Conservation (phyloP, 176 grass and related monocot species). For the Echinochloa phyllopogon region DNA sequence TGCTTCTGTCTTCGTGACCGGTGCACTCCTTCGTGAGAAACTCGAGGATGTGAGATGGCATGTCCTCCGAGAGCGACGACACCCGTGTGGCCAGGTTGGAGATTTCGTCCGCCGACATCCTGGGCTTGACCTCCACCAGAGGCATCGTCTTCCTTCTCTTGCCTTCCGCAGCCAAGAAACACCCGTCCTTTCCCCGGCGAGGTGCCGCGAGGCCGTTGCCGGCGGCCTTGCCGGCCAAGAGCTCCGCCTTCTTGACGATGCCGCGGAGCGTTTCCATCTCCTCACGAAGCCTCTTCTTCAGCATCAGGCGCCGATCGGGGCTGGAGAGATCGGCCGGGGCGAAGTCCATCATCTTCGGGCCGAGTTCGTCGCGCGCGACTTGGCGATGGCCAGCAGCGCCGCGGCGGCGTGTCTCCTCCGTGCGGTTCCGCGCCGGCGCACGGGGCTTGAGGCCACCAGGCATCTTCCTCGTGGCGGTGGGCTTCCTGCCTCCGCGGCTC, state of each 20-base stretch:
- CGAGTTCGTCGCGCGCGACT: not conserved
- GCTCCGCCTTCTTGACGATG: conserved; percentile 6
- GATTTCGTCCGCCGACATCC: not conserved
- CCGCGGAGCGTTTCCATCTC: conserved; percentile 19
- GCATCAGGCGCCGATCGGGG: not conserved
- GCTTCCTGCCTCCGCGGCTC: not conserved
- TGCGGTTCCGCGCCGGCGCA: not conserved
- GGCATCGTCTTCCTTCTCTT: not conserved
- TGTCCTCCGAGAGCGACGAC: not conserved
- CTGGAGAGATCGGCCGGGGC: not conserved
- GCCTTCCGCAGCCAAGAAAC: not conserved
- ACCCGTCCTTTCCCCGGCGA: not conserved
- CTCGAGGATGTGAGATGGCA: not conserved
- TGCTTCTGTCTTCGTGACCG: not conserved
- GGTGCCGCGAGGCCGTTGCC: not conserved
- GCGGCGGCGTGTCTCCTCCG: not conserved
- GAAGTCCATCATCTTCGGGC: not conserved
- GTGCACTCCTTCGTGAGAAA: not conserved
- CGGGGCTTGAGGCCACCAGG: not conserved
- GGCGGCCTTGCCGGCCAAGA: not conserved
- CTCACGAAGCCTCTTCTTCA: conserved; percentile 1
- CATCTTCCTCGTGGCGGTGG: not conserved
- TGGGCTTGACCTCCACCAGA: not conserved
- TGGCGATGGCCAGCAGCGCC: not conserved
- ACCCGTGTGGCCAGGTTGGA: not conserved